These are phyloP conservation scores for Oidiodendron maius DNA, from an alignment of 495 filamentous ascomycete genomes.

Conservation along the genomic window DNA sequence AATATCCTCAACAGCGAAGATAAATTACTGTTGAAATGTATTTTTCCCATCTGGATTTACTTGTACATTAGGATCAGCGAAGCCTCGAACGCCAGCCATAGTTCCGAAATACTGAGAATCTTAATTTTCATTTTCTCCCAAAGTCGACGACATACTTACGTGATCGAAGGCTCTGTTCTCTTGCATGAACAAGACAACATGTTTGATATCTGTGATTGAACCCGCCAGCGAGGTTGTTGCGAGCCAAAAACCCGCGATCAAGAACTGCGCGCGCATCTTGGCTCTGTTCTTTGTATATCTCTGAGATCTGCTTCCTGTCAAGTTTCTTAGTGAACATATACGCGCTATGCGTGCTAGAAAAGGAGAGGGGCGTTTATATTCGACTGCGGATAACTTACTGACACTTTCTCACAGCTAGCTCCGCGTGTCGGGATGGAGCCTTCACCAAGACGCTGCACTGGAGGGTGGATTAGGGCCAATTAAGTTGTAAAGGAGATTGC, in stretches of 20 bases:
- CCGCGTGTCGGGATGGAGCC: too few species aligned
- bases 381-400: too few species aligned
- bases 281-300: too few species aligned
- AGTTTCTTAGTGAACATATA: too few species aligned
- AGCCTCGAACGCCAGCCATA: slow-evolving; percentile 29
- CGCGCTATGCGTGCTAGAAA: too few species aligned
- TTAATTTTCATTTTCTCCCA: neutral
- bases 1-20: neutral
- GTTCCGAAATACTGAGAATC: slow-evolving; percentile 24
- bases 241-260: neutral
- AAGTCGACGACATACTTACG: slow-evolving; percentile 1
- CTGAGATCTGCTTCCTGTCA: too few species aligned
- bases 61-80: slow-evolving; percentile 29
- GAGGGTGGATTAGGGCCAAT: too few species aligned
- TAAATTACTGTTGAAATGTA: slow-evolving; percentile 25
- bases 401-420: too few species aligned
- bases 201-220: slow-evolving; percentile 27
- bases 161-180: slow-evolving; percentile 26
- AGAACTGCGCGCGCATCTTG: neutral
- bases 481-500: too few species aligned
- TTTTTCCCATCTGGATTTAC: slow-evolving; percentile 20
- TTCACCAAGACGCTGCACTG: too few species aligned
- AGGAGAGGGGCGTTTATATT: slow-evolving; percentile 2
- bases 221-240: slow-evolving; percentile 11
- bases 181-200: slow-evolving; percentile 32